Base-by-base conservation (phyloP, 495 filamentous ascomycete species). In the Trichoderma parareesei region DNA sequence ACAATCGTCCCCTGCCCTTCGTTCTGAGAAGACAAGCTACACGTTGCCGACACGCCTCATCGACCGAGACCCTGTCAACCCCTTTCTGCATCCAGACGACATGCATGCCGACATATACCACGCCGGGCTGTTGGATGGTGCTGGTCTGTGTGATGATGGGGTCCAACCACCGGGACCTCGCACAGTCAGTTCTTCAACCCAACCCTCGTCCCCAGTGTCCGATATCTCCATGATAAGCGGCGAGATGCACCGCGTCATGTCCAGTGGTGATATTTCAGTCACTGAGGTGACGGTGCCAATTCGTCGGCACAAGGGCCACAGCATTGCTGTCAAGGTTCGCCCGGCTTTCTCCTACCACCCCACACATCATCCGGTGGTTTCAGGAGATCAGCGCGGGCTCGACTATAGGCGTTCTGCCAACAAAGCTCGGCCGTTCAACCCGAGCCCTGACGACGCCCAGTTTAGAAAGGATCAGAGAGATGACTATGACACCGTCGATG, bases 261-360 rank as follows among this genome's bases (percentile, higher is more conserved):
- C 71, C 3, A 69, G 69, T 20, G 72, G 71, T 10, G 65, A 73
- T 48, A 38, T 71, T 40, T 68, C 67, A 59, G 66, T 71, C 66
- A 70, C 71, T 16, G 38, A 65, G 9, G 70, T 73, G 4, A 70
- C 75, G 35, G 65, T 74, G 18, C 72, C 74, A 3, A 65, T 64
- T 41, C 71, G 75, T 65, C 46, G 64, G 4, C 72, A 77, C 35
- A 63, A 66, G 43, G 68, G 67, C 7, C 75, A 74, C 48, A 73
- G 43, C 62, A 67, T 69, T 5, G 67, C 67, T 38, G 60, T 70
- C 62, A 77, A 78, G 46, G 70, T 77, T 61, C 73, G 72, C 11
- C 71, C 72, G 38, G 70, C 72, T 20, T 8, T 65, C 16, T 5
- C 66, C 48, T 27, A 40, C 41, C 8, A 40, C 20, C 11, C n/a